Evolutionary conservation across 768 basidiomycete genomes (phyloP), one percentile per base, ranked within the genome.

Genomic region (Naganishia vaughanmartiniae): DNA sequence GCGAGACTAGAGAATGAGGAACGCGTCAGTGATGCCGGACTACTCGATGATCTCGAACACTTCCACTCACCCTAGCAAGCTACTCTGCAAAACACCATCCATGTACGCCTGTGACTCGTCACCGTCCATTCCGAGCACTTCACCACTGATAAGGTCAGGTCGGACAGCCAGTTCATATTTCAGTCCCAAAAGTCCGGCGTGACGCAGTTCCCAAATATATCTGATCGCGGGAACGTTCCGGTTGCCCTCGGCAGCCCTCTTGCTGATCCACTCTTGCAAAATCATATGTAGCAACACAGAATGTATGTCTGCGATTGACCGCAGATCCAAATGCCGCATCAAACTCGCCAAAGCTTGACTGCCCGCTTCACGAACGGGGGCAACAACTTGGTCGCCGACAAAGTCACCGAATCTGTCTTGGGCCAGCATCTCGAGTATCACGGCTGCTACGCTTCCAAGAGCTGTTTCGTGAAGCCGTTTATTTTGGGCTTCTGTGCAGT

Each of bases 341-440:
- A 96, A 85, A 12, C 92, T 89, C 5, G 93, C 95, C 2, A 99
- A 84, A 0, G 93, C 93, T 80, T 98, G 95, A 14, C 92, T 92
- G 10, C 93, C 92, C 0, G 91, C 94, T 80, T 99, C 96, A 69
- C 96, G 87, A 10, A 99, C 95, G 51, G 96, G 96, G 14, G 96
- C 96, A 14, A 98, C 87, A 51, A 97, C 93, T 83, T 94, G 93
- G 78, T 99, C 96, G 0, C 93, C 91, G 42, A 96, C 88, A 78
- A 94, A 99, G 81, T 99, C 96, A 2, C 94, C 93, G 76, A 99
- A 99, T n/a, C 96, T 88, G 79, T 99, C 96, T 30, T 97, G 84
- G 36, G 95, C 90, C 72, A 98, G 90, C 11, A 98, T 88, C 74
- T 89, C 90, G 2, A 98, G 86, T 63, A 96, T 86, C 74, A 89